Conservation (phyloP, 2,329 filamentous ascomycete genomes). For the Helotiales sp. region DNA sequence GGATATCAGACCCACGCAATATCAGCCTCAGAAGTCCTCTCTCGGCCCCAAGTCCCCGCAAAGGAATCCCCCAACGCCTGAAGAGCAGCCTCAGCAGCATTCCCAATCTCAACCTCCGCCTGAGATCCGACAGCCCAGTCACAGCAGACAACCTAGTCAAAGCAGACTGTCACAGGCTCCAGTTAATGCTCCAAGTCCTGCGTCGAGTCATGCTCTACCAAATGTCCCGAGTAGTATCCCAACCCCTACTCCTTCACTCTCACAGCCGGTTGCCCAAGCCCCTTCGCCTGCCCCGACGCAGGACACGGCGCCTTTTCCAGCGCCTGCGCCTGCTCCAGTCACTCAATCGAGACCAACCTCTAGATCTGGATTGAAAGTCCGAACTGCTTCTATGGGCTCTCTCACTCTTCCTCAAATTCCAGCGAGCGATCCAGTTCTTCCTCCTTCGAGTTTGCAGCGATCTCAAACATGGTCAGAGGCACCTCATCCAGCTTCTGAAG, state of each 20-base stretch:
- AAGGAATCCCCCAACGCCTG: not conserved
- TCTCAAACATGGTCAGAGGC: conserved; percentile 53
- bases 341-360: conserved; percentile 51
- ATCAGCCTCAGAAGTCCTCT: conserved; percentile 11
- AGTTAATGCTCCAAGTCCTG: conserved; percentile 33
- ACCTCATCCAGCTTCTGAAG: conserved; percentile 49
- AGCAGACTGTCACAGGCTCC: conserved; percentile 3
- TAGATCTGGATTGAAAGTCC: conserved; percentile 46
- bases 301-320: not conserved
- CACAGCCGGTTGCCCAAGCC: conserved; percentile 2
- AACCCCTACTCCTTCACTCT: not conserved
- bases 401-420: conserved; percentile 46
- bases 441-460: conserved; percentile 47
- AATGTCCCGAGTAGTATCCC: not conserved
- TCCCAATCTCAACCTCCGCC: conserved; percentile 13
- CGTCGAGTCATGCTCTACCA: not conserved
- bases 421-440: conserved; percentile 57
- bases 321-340: conserved; percentile 15
- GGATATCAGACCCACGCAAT: not conserved
- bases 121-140: not conserved
- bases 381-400: conserved; percentile 41
- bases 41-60: conserved; percentile 5
- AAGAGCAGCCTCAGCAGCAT: conserved; percentile 6
- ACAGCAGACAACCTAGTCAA: not conserved
- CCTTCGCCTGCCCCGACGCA: conserved; percentile 10